A percentile compares a stretch with the other conserved stretches of the same genome.
phyloP scores from a whole-genome alignment of 257 asterid genomes.

The Dorcoceras hygrometricum region DNA sequence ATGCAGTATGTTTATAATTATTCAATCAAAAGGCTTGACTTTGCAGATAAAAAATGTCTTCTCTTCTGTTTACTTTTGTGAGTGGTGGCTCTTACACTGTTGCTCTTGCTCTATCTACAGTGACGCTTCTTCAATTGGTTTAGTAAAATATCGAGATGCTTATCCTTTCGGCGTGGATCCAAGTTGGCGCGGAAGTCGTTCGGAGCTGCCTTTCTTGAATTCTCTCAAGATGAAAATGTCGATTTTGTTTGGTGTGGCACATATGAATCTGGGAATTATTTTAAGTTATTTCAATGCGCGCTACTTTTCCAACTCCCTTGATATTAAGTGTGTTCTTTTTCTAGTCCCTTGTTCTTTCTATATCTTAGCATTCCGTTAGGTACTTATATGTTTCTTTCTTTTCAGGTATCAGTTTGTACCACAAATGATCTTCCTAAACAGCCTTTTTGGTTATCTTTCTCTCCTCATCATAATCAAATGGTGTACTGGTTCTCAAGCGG shows the following conservation, averaged over 20 bases:
- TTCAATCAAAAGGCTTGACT: not conserved
- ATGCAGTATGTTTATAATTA: not conserved
- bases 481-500: conserved; percentile 94
- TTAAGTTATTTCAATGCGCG: conserved; percentile 83
- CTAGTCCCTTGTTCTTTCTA: conserved; percentile 13
- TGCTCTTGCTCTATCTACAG: conserved; percentile 44
- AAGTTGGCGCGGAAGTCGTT: conserved; percentile 93
- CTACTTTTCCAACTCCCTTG: conserved; percentile 59
- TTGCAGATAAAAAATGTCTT: not conserved
- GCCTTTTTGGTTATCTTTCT: conserved; percentile 92
- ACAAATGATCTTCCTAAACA: conserved; percentile 81
- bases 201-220: conserved; percentile 92
- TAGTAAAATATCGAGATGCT: conserved; percentile 60
- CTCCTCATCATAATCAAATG: conserved; percentile 76
- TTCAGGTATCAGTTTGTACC: conserved; percentile 92
- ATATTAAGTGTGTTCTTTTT: conserved; percentile 56
- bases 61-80: conserved; percentile 20
- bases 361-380: conserved; percentile 20
- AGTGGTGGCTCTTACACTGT: conserved; percentile 13
- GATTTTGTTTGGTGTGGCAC: conserved; percentile 78
- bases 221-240: conserved; percentile 96
- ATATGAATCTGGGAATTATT: conserved; percentile 88
- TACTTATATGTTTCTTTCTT: conserved; percentile 28
- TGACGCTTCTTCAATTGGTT: conserved; percentile 62
- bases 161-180: conserved; percentile 99